A percentile compares a stretch with the other conserved stretches of the same genome.
phyloP scores from a whole-genome alignment of 2,329 filamentous ascomycete species.

The Fusarium sp. region DNA sequence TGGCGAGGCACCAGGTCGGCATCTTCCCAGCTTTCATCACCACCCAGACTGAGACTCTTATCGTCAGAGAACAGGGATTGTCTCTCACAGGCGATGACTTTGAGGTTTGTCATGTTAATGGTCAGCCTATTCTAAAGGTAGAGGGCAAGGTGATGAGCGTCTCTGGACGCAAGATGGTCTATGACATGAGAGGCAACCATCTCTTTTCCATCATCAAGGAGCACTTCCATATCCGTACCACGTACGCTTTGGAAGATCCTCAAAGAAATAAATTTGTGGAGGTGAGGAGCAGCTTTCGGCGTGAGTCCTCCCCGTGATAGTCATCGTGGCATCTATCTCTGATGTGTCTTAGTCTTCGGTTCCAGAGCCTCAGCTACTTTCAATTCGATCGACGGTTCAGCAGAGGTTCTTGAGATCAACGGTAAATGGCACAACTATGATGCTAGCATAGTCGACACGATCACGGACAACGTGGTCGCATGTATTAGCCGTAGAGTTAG shows the following conservation, averaged over 20 bases:
- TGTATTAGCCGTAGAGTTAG: conserved; percentile 68
- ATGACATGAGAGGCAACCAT: conserved; percentile 61
- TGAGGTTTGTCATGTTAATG: conserved; percentile 65
- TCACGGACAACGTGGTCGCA: conserved; percentile 62
- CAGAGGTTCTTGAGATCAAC: conserved; percentile 63
- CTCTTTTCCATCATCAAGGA: conserved; percentile 69
- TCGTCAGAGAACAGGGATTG: conserved; percentile 69
- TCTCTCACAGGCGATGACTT: conserved; percentile 72
- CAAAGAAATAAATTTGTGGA: conserved; percentile 59
- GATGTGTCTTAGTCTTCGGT: conserved; percentile 54
- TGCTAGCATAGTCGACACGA: conserved; percentile 66
- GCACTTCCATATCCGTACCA: conserved; percentile 59
- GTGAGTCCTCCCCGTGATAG: conserved; percentile 49
- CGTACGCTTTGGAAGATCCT: conserved; percentile 59
- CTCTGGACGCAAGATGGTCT: conserved; percentile 64
- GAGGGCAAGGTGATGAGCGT: conserved; percentile 64
- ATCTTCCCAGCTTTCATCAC: conserved; percentile 53
- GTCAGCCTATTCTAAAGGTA: conserved; percentile 63
- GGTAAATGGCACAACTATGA: conserved; percentile 68
- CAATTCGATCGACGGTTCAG: conserved; percentile 55
- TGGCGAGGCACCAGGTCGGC: conserved; percentile 48
- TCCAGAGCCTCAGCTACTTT: conserved; percentile 68
- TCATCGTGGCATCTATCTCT: neutral
- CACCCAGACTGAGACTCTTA: conserved; percentile 56
- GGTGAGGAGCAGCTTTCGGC: conserved; percentile 63